A percentile compares a stretch with the other conserved stretches of the same genome.
Conservation (phyloP, 805 yeast species). For the Candida ipomoeae region DNA sequence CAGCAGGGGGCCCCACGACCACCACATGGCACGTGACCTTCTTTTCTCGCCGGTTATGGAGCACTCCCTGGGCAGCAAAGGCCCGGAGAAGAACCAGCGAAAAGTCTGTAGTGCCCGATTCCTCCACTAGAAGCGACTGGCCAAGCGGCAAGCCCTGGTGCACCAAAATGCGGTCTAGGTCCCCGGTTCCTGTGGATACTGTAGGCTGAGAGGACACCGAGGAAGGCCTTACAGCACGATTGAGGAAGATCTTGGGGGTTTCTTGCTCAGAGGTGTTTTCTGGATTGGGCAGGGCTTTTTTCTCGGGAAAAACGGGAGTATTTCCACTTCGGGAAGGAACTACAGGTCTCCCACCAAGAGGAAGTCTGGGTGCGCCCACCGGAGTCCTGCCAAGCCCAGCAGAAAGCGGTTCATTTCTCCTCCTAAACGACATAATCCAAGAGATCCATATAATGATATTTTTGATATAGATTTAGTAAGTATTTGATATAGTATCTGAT, state of each 20-base stretch:
- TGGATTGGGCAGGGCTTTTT: background rate
- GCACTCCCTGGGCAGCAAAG: constrained; percentile 72
- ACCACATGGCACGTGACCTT: constrained; percentile 52
- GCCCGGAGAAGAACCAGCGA: constrained; percentile 63
- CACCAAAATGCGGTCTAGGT: constrained; percentile 66
- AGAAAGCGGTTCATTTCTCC: constrained; percentile 47
- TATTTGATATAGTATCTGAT: too few relatives aligned
- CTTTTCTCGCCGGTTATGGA: constrained; percentile 52
- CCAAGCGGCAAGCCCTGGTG: constrained; percentile 90
- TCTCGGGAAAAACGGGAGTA: background rate
- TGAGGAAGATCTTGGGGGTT: background rate
- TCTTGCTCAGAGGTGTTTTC: background rate
- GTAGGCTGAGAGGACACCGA: constrained; percentile 68
- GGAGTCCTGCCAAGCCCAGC: constrained; percentile 2
- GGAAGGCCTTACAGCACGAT: constrained; percentile 59
- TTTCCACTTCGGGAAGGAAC: constrained; percentile 1
- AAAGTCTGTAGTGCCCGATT: constrained; percentile 85
- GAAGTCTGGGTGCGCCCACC: background rate
- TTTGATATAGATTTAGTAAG: too few relatives aligned
- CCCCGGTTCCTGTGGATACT: constrained; percentile 74
- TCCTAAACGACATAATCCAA: constrained; percentile 51
- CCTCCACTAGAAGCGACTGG: constrained; percentile 65
- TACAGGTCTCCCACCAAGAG: constrained; percentile 1
- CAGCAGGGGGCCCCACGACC: constrained; percentile 53
- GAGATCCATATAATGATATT: too few relatives aligned